Base-by-base conservation (phyloP, 2,329 filamentous ascomycete species). In the Aschersonia sp. region DNA sequence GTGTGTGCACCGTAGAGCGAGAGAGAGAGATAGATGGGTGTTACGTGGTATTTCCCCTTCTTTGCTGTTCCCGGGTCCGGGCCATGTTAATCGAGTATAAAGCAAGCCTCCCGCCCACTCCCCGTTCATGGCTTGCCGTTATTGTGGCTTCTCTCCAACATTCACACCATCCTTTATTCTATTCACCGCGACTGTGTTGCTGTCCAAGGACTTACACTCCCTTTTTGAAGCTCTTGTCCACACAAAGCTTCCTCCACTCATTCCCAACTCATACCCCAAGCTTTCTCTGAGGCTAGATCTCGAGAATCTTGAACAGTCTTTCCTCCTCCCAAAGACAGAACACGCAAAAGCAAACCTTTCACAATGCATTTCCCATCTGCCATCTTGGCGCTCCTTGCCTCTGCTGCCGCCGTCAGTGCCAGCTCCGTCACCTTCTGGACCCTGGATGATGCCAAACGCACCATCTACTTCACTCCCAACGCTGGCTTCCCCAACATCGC, bases 351-450 rank as follows among this genome's bases (percentile, higher is more conserved):
- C 9, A 45, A 56, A 55, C 51, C 53, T 55, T 51, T 58, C 69
- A 76, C 67, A 48, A 79, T 79, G 75, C 70, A 71, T 58, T 77
- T 77, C 67, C 54, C 66, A 57, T 62, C 61, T 51, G 56, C 69
- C 56, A 55, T 73, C 58, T 61, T 70, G 54, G 62, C 66, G 54
- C 53, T 72, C 50, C 59, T 66, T 51, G 66, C 71, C 53, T 54
- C 64, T 48, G 68, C 67, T 49, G 61, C 67, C 51, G 54, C 68
- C 45, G 68, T 61, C 55, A 59, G 58, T 47, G 73, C 71, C 49
- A 60, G 58, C 58, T 73, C 71, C 62, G 63, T 82, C 56, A 76
- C 72, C 54, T 80, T 82, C 65, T 56, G 71, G 62, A 79, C 74
- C 54, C 72, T 78, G 45, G 79, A 82, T 59, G 55, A 61, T 49